Evolutionary conservation across 108 stramenopile species (phyloP).

Genomic region (Skeletonema tropicum): DNA sequence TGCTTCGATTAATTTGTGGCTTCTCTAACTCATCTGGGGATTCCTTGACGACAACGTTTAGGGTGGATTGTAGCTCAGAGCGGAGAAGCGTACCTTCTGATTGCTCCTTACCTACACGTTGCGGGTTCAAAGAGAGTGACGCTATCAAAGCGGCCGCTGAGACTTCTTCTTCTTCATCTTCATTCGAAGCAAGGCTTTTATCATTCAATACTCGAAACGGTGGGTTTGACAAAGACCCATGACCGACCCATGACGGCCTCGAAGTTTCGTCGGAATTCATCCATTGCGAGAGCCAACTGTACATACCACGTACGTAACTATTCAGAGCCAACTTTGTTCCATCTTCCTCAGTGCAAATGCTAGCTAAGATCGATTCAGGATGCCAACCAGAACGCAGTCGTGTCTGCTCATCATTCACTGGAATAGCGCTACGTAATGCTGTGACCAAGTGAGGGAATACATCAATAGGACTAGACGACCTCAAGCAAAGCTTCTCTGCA

Average conservation of each 20-base stretch:
- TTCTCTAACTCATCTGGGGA: neutral
- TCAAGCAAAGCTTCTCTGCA: slow-evolving; percentile 11
- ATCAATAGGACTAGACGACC: slow-evolving; percentile 44
- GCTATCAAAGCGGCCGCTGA: slow-evolving; percentile 48
- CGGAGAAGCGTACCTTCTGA: slow-evolving; percentile 26
- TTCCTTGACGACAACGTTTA: slow-evolving; percentile 17
- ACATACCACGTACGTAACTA: slow-evolving; percentile 42
- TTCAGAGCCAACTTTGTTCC: slow-evolving; percentile 63
- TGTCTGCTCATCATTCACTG: slow-evolving; percentile 54
- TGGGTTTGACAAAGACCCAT: slow-evolving; percentile 51
- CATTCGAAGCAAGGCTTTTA: slow-evolving; percentile 15
- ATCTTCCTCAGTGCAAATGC: slow-evolving; percentile 61
- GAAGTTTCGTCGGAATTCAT: slow-evolving; percentile 44
- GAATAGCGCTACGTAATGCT: slow-evolving; percentile 48
- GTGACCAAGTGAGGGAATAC: slow-evolving; percentile 63
- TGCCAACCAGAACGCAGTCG: slow-evolving; percentile 72
- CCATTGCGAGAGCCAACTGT: slow-evolving; percentile 66
- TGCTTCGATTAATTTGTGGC: slow-evolving; percentile 27
- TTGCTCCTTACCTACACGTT: neutral
- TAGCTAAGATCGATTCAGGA: slow-evolving; percentile 77
- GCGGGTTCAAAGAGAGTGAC: slow-evolving; percentile 26
- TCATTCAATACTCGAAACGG: slow-evolving; percentile 49
- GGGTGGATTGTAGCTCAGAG: slow-evolving; percentile 33
- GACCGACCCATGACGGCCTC: slow-evolving; percentile 47
- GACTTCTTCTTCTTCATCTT: slow-evolving; percentile 28